Evolutionary conservation across 228 moss, liverwort and hornwort genomes (phyloP).

Genomic region (Sphagnum magellanicum): DNA sequence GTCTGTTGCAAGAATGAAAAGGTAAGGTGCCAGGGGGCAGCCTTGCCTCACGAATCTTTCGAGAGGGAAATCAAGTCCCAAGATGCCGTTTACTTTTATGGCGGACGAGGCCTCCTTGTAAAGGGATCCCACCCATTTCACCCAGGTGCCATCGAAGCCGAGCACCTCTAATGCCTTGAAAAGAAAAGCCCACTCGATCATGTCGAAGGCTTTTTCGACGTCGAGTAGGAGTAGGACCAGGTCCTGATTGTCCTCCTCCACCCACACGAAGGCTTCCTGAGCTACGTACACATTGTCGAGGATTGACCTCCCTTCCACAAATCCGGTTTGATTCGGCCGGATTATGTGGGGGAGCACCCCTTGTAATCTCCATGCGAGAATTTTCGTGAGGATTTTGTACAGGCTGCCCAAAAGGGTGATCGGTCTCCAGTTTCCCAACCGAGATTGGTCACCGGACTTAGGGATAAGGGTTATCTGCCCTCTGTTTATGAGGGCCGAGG

Average conservation of each 20-base stretch:
- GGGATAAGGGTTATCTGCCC: background rate
- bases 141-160: background rate
- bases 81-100: too few species aligned
- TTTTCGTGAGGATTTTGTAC: background rate
- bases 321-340: background rate
- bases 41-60: background rate
- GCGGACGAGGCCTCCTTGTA: background rate
- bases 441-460: background rate
- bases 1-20: background rate
- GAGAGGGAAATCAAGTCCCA: background rate
- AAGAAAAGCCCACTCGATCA: background rate
- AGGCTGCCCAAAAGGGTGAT: background rate
- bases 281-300: background rate
- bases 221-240: background rate
- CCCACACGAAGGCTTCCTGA: background rate
- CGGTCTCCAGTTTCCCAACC: background rate
- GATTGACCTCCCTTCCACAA: background rate
- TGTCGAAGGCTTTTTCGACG: background rate
- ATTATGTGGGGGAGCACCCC: background rate
- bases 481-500: background rate
- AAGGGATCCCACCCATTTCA: background rate
- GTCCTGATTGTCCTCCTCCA: background rate
- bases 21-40: background rate
- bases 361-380: background rate
- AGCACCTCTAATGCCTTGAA: background rate